Base-by-base conservation (phyloP, 2,329 filamentous ascomycete species). In the Pseudocercospora fuligena region DNA sequence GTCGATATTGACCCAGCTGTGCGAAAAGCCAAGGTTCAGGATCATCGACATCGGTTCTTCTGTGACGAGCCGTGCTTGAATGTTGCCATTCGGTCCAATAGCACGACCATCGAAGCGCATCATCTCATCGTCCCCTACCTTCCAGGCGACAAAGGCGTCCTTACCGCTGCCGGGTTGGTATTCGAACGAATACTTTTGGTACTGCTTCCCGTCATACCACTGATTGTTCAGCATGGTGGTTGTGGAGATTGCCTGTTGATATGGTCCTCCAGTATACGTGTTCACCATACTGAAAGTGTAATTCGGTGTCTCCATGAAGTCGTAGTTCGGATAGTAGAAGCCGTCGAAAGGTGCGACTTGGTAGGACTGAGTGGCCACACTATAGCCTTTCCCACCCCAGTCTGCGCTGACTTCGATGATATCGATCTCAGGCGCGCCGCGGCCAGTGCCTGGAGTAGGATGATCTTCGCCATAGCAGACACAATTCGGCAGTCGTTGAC, bases 121-220 rank as follows among this genome's bases (percentile, higher is more conserved):
- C 57, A 82, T 83, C 61, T 81, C 81, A 29, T 84, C 75, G 23
- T 84, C 82, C 14, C 83, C 85, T 2, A 87, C 81, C 66, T 82
- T 84, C 85, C 85, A 87, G 7, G 80, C 79, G 61, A 87, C 83
- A 65, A 81, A 78, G 0, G 80, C 78, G 14, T 83, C 79, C 67
- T 81, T 74, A 36, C 77, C 78, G 19, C 78, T 78, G 3, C 85
- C 85, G 1, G 85, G 84, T 0, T 76, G 78, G 67, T 87, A 87
- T 67, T 88, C 85, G 63, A 85, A 87, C 1, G 83, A 82, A 73
- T 85, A 87, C 59, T 82, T 85, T 70, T 87, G 85, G 70, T 86
- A 87, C 21, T 78, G 75, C 14, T 81, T 79, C 4, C 83, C 83
- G 65, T 87, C 84, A 64, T 84, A 88, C 86, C 85, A 87, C 9